These are phyloP conservation scores for Metschnikowia vanudenii DNA, from an alignment of 805 yeast genomes.

Conservation along the genomic window DNA sequence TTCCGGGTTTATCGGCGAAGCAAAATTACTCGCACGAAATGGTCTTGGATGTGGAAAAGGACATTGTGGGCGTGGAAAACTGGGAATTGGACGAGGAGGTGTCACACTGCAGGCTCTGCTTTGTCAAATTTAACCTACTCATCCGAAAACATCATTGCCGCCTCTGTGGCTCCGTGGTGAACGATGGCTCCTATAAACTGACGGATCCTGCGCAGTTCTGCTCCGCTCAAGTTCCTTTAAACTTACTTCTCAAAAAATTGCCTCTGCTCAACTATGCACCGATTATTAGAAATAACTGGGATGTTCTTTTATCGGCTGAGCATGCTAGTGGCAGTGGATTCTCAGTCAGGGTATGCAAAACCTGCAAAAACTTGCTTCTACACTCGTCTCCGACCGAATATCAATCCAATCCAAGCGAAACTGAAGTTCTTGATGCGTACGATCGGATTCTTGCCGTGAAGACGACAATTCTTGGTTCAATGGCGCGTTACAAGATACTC, in stretches of 20 bases:
- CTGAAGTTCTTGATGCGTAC: constrained; percentile 22
- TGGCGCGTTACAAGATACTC: constrained; percentile 23
- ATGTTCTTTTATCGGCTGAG: constrained; percentile 9
- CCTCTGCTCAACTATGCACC: constrained; percentile 36
- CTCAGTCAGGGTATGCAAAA: constrained; percentile 58
- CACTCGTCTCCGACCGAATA: constrained; percentile 24
- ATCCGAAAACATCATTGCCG: constrained; percentile 88
- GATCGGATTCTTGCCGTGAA: constrained; percentile 24
- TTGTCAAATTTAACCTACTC: constrained; percentile 51
- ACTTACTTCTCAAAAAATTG: constrained; percentile 38
- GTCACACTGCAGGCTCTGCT: constrained; percentile 63
- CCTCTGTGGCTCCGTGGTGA: constrained; percentile 78
- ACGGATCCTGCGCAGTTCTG: constrained; percentile 49
- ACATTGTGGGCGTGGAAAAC: constrained; percentile 43
- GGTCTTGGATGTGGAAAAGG: constrained; percentile 22
- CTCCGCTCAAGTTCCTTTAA: constrained; percentile 67
- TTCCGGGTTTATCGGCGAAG: too few relatives aligned
- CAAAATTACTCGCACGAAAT: constrained; percentile 3
- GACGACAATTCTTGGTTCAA: constrained; percentile 21
- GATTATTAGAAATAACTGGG: constrained; percentile 21
- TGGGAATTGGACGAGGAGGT: constrained; percentile 58
- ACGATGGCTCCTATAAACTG: constrained; percentile 49
- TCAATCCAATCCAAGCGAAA: neutral
- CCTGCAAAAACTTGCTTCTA: constrained; percentile 65
- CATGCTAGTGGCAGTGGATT: neutral